Evolutionary conservation across 768 basidiomycete genomes (phyloP), one percentile per base, ranked within the genome.

Genomic region (Boletellus ananas): DNA sequence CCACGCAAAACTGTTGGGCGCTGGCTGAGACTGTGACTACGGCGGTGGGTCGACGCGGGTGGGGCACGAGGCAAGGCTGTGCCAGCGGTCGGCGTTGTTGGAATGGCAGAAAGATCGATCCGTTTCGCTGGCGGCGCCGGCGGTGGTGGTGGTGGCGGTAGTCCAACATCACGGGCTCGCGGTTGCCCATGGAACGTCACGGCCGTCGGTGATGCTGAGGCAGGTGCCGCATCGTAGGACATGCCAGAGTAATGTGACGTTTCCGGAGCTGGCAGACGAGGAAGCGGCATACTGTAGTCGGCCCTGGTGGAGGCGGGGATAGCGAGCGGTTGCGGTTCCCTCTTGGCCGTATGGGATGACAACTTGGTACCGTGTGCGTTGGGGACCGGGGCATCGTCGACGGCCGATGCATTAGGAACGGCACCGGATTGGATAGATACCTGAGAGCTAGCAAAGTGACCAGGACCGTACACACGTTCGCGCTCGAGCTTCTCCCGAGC

Each of bases 401-500:
- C 47, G 35, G 56, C 9, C 12, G 50, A 23, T 12, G 47, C 44
- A 34, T 61, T 55, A 31, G 59, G 44, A 18, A 63, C 47, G 20
- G 59, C 45, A 53, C 60, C 59, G 0, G 68, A 61, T 48, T 74
- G 67, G 14, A 90, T 64, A 21, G 85, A 87, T 11, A 94, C 70
- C 64, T 94, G 92, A 0, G 94, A 96, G 47, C 81, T 88, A 3
- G 96, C 96, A 69, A 99, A 99, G 55, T 90, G 84, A 4, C 94
- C 94, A 0, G 85, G 85, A 0, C 95, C 96, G 68, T 94, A 98
- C 7, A 99, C 89, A 45, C 81, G 79, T 59, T 99, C 96, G 47
- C 96, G 76, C 63, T 98, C 94, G 62, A 94, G 75, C 77, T 97
- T 98, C 74, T 99, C 96, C 46, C 91, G 77, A 5, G 94, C 90